Base-by-base conservation (phyloP, 768 basidiomycete species). In the Termitomyces sp. region DNA sequence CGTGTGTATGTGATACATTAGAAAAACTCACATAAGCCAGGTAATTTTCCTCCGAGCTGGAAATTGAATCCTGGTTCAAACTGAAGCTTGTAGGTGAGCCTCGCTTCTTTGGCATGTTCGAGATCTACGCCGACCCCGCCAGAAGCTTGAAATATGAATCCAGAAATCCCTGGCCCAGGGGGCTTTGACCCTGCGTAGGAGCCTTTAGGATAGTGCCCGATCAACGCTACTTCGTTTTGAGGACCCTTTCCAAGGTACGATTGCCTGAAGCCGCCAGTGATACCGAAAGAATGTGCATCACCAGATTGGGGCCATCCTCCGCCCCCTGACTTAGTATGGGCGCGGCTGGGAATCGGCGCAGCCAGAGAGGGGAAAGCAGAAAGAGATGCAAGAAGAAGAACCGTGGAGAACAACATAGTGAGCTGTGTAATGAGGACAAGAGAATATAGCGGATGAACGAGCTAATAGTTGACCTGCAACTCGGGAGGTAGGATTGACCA, bases 1-100 rank as follows among this genome's bases (percentile, higher is more conserved):
- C 49, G 20, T 31, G 35, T 48, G 46, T 40, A 22, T n/a, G 15
- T 20, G 46, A 25, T 2, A 51, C 36, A 52, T 54, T 52, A 32
- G 15, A 52, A 39, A 45, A 18, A 18, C 80, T 59, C 63, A 85
- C 84, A 86, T 61, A 88, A 66, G 57, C 86, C 87, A 18, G 86
- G 87, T 20, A 89, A 72, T 67, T 88, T 89, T 36, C 88, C 87
- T 51, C 78, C 74, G 67, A 79, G 88, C 23, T 79, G 74, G 66
- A 85, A 89, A 33, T 77, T 83, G 11, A 76, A 65, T 25, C 77
- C 70, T 73, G 23, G 16, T 25, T 49, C 35, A 11, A 89, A 87
- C 67, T 70, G 81, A 29, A 85, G 76, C 1, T 82, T 77, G 68
- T 79, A 79, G 1, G 71, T 78, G 60, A 89, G 78, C 1, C 80